Evolutionary conservation across 805 yeast genomes (phyloP).

Genomic region (Cyberlindnera nakhonratchasimensis): DNA sequence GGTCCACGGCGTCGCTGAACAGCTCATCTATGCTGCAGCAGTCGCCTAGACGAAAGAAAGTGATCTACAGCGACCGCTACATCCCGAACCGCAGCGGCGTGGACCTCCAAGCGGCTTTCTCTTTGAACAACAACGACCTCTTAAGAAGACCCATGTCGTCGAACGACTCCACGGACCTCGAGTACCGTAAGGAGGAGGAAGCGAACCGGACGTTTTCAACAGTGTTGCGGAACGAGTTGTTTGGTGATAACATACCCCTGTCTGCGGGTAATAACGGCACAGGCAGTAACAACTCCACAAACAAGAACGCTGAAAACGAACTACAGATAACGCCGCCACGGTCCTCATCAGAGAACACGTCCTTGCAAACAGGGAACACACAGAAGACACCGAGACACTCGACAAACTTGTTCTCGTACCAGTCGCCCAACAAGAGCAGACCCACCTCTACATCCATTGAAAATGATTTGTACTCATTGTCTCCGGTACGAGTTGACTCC

Average conservation of each 20-base stretch:
- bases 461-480: conserved; percentile 71
- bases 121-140: conserved; percentile 20
- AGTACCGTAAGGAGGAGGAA: conserved; percentile 66
- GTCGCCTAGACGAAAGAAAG: conserved; percentile 36
- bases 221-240: conserved; percentile 81
- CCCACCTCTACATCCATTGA: conserved; percentile 60
- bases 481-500: conserved; percentile 87
- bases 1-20: conserved; percentile 28
- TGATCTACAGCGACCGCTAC: conserved; percentile 75
- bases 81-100: conserved; percentile 86
- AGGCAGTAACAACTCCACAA: conserved; percentile 22
- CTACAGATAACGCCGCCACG: conserved; percentile 32
- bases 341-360: conserved; percentile 24
- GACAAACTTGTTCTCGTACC: conserved; percentile 69
- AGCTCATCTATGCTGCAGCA: conserved; percentile 19
- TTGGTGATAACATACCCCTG: conserved; percentile 78
- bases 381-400: conserved; percentile 36
- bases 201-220: conserved; percentile 86
- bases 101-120: conserved; percentile 75
- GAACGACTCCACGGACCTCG: conserved; percentile 47
- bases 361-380: conserved; percentile 1
- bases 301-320: conserved; percentile 30
- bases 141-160: conserved; percentile 29
- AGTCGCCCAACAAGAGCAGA: conserved; percentile 62
- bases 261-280: conserved; percentile 22